phyloP scores from a whole-genome alignment of 2,329 filamentous ascomycete species.

The Calonectria honghensis region DNA sequence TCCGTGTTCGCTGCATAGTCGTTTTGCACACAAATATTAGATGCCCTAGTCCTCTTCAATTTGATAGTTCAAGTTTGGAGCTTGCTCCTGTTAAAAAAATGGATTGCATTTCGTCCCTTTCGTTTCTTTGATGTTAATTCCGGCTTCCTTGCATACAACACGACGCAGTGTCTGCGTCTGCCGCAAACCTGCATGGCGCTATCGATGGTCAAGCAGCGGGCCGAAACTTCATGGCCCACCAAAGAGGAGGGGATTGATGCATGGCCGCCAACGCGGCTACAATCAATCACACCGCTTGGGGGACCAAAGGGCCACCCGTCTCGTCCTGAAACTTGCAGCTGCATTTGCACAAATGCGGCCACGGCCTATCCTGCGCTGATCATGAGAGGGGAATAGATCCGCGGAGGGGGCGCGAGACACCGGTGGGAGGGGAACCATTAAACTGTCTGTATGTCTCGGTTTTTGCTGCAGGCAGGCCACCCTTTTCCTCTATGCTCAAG shows the following conservation, averaged over 20 bases:
- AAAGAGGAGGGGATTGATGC: too few relatives aligned
- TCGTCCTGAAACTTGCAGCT: background rate
- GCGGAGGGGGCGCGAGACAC: background rate
- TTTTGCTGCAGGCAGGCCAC: too few relatives aligned
- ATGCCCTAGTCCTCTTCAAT: background rate
- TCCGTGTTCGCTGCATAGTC: background rate
- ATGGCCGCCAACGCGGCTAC: too few relatives aligned
- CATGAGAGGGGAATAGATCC: too few relatives aligned
- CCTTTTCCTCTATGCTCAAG: background rate
- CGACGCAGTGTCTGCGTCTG: background rate
- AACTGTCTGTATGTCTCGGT: background rate
- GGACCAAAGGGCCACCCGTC: too few relatives aligned
- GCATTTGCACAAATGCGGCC: background rate
- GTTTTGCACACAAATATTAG: background rate
- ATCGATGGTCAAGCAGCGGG: background rate
- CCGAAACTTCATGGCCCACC: background rate
- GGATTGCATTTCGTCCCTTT: background rate
- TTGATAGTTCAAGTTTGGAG: background rate
- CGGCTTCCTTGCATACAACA: background rate
- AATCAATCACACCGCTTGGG: background rate
- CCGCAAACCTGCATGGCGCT: too few relatives aligned
- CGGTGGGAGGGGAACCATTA: too few relatives aligned
- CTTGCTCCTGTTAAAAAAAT: background rate
- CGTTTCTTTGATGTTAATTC: background rate
- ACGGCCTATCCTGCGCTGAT: background rate